Evolutionary conservation across 1,284 basidiomycete species (phyloP), one percentile per base, ranked within the genome.

Genomic region (Ganoderma sinense): DNA sequence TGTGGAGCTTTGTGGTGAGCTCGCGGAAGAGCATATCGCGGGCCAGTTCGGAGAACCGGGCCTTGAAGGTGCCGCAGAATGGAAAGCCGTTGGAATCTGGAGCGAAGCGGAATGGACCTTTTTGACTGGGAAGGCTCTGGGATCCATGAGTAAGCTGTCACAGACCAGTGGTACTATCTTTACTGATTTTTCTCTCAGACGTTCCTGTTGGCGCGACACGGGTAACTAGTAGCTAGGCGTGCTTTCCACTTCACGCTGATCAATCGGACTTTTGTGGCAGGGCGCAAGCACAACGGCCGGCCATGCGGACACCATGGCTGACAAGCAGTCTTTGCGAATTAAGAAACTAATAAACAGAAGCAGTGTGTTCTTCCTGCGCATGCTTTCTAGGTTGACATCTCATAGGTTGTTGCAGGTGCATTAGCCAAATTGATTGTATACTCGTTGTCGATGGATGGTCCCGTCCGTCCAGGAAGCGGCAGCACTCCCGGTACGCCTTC

Each of bases 361-460:
- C 53, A 67, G 51, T 23, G 59, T 43, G 31, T 65, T 23, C 16
- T 18, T 18, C 48, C n/a, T 20, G 10, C 2, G 18, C 53, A 14
- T 8, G 16, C 11, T 48, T 31, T 18, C 26, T 77, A 43, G 60
- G 29, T 45, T 29, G 40, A 36, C 11, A 20, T 23, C 62, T 64
- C 7, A 55, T 23, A 36, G 11, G n/a, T 18, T 29, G 4, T 39
- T 4, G 16, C 40, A 96, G 92, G 88, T 79, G 89, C 93, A 14
- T 86, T 99, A 63, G 96, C 97, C 0, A 94, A 93, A 76, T 84
- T 98, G 55, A 88, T 99, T 69, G 90, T 98, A 31, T 98, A 97
- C 79, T 97, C 95, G 2, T 96, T 99, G 87, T 87, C 93, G 5
- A 87, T 93, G 56, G 98, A 99, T 78, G 91, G 95, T 0, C 87